phyloP scores from a whole-genome alignment of 139 green algal species.

The Nannochloris sp. region DNA sequence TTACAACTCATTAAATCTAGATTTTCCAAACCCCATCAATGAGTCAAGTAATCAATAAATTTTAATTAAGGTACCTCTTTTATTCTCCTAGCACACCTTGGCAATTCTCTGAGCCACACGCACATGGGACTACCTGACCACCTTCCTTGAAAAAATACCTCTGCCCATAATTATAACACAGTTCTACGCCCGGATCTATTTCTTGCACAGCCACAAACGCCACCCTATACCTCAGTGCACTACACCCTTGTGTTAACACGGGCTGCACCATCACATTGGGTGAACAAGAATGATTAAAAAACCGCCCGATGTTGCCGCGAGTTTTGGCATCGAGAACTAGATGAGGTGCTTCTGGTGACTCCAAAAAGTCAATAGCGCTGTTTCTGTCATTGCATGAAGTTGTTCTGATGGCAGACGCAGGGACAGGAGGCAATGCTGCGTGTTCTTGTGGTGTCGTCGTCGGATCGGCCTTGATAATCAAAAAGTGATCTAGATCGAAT shows the following conservation, averaged over 20 bases:
- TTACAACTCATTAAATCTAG: too few species aligned
- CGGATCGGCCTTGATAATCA: slow-evolving; percentile 9
- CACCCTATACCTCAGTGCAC: slow-evolving; percentile 40
- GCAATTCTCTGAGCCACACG: slow-evolving; percentile 3
- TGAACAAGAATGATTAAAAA: slow-evolving; percentile 66
- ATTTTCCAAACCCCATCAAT: too few species aligned
- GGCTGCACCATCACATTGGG: slow-evolving; percentile 50
- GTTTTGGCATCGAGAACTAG: slow-evolving; percentile 30
- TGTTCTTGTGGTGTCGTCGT: not conserved
- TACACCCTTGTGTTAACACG: slow-evolving; percentile 35
- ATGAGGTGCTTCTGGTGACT: slow-evolving; percentile 7
- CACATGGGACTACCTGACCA: not conserved
- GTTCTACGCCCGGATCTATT: slow-evolving; percentile 42
- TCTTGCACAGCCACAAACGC: slow-evolving; percentile 29
- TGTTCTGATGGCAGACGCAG: not conserved
- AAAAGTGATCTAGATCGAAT: slow-evolving; percentile 48
- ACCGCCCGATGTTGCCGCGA: slow-evolving; percentile 58
- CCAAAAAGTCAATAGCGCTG: too few species aligned
- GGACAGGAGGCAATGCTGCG: not conserved
- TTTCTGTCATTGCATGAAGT: not conserved
- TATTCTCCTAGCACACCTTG: too few species aligned
- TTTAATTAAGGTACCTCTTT: too few species aligned
- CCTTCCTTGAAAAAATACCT: not conserved
- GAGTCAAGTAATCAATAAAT: too few species aligned
- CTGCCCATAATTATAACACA: slow-evolving; percentile 51